A percentile compares a stretch with the other conserved stretches of the same genome.
These are phyloP conservation scores for Cladosporium sp. DNA, from an alignment of 2,329 filamentous ascomycete species.

Conservation along the genomic window DNA sequence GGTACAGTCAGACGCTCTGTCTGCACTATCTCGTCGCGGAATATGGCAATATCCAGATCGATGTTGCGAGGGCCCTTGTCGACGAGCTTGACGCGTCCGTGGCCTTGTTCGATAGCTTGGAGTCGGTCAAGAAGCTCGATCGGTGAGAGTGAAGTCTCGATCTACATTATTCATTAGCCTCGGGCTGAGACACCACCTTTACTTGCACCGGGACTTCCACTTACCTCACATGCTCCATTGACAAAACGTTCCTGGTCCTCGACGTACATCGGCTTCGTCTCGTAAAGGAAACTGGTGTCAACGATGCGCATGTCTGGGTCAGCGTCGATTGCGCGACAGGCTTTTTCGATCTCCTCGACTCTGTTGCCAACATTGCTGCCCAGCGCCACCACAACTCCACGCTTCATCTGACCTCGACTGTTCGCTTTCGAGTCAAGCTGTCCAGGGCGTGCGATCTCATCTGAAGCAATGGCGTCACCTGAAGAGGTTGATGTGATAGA, in stretches of 20 bases:
- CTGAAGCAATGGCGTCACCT: not conserved
- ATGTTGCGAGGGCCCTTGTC: slow-evolving; percentile 96
- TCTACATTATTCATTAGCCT: slow-evolving; percentile 53
- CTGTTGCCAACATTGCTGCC: slow-evolving; percentile 92
- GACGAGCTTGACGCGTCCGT: slow-evolving; percentile 80
- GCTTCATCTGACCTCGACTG: not conserved
- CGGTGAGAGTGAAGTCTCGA: slow-evolving; percentile 77
- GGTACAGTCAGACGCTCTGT: slow-evolving; percentile 79
- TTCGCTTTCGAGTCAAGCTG: not conserved
- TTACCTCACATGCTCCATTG: slow-evolving; percentile 89
- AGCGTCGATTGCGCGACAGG: slow-evolving; percentile 74
- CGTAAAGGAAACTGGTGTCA: slow-evolving; percentile 85
- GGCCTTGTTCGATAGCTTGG: slow-evolving; percentile 76
- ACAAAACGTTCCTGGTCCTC: slow-evolving; percentile 84
- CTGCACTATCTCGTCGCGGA: slow-evolving; percentile 66
- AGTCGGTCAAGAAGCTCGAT: slow-evolving; percentile 75
- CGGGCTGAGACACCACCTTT: not conserved
- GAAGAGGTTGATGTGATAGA: not conserved
- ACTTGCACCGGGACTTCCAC: slow-evolving; percentile 31
- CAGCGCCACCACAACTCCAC: slow-evolving; percentile 66
- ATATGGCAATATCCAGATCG: slow-evolving; percentile 88
- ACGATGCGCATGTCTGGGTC: slow-evolving; percentile 69
- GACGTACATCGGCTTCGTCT: slow-evolving; percentile 97
- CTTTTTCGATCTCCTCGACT: slow-evolving; percentile 79
- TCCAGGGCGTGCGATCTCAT: not conserved